Percentiles rank a stretch among this genome's conserved stretches.
These are phyloP conservation scores for Colletotrichum incanum DNA, from an alignment of 2,329 filamentous ascomycete genomes.

Conservation along the genomic window DNA sequence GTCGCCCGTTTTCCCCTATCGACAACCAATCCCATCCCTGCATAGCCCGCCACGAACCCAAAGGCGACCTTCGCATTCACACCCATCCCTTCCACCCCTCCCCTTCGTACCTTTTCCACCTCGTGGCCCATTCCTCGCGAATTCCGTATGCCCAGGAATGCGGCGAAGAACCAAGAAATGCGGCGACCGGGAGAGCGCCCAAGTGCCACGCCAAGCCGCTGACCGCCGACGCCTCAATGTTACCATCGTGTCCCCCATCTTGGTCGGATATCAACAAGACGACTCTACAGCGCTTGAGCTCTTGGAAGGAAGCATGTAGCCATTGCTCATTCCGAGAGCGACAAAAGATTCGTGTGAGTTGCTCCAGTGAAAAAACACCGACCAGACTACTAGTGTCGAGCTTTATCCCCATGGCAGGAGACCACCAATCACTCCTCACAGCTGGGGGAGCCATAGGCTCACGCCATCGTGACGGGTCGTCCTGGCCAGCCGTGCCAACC, in stretches of 20 bases:
- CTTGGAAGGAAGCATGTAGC: neutral
- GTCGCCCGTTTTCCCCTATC: slow-evolving; percentile 1
- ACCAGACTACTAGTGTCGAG: neutral
- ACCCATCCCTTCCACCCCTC: neutral
- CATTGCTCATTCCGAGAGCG: neutral
- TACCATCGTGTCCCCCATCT: neutral
- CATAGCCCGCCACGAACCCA: neutral
- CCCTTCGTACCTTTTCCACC: neutral
- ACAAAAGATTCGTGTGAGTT: neutral
- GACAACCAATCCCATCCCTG: slow-evolving; percentile 19
- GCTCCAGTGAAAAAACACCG: neutral
- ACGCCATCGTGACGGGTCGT: neutral
- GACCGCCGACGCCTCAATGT: neutral
- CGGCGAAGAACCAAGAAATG: slow-evolving; percentile 13
- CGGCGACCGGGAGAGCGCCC: slow-evolving; percentile 19
- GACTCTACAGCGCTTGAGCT: neutral
- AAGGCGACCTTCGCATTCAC: neutral
- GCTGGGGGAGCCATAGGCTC: neutral
- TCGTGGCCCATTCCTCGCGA: neutral
- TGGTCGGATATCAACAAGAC: neutral
- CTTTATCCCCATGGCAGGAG: neutral
- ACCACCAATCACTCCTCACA: slow-evolving; percentile 8
- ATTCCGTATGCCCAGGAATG: slow-evolving; percentile 16
- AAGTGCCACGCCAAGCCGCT: slow-evolving; percentile 14
- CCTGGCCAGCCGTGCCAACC: slow-evolving; percentile 26